Evolutionary conservation across 768 basidiomycete species (phyloP).

Genomic region (Dacryopinax primogenitus): DNA sequence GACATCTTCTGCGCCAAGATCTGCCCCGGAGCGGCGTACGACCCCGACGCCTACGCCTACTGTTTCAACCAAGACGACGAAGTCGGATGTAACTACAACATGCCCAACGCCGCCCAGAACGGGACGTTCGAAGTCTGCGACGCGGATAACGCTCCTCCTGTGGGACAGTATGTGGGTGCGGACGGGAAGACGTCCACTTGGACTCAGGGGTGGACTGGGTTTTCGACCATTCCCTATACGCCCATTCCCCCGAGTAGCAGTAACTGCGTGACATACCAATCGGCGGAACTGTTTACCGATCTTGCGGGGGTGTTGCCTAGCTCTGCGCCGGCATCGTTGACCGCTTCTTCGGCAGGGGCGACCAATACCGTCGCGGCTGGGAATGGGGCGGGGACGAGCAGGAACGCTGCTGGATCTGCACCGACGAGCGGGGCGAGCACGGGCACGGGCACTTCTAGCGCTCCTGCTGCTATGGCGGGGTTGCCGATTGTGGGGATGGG

Average conservation of each 20-base stretch:
- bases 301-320: neutral
- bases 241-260: neutral
- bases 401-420: neutral
- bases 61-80: constrained; percentile 17
- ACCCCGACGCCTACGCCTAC: constrained; percentile 33
- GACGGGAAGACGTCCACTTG: neutral
- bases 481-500: no score
- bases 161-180: neutral
- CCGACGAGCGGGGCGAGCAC: neutral
- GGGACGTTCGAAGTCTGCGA: neutral
- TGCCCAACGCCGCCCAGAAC: constrained; percentile 1
- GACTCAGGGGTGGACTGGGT: neutral
- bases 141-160: constrained; percentile 1
- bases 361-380: neutral
- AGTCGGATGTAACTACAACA: constrained; percentile 21
- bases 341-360: neutral
- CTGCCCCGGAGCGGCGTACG: constrained; percentile 47
- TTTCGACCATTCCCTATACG: neutral
- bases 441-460: no score
- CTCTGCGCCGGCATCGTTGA: neutral
- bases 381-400: neutral
- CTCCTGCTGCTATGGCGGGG: no score
- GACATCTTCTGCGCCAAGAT: constrained; percentile 55
- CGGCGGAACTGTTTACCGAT: neutral
- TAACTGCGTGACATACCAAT: constrained; percentile 6